Base-by-base conservation (phyloP, 352 stramenopile species). In the Pythium dissimile region DNA sequence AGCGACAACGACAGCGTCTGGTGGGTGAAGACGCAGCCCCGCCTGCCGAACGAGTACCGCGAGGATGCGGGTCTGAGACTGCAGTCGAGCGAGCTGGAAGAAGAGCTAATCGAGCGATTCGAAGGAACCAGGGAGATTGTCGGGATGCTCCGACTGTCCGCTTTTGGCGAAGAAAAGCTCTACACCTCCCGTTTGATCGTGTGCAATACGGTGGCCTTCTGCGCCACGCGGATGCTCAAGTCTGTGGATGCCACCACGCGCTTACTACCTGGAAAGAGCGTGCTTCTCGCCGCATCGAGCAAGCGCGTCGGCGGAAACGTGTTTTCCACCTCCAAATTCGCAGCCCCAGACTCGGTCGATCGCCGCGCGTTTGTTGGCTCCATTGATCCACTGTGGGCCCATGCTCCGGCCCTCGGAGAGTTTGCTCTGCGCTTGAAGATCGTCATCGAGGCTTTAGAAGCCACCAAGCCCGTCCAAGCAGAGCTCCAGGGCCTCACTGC, bases 131-230 rank as follows among this genome's bases (percentile, higher is more conserved):
- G 57, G 5, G 57, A 59, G 16, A 41, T 60, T 8, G 54, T 70
- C 16, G 66, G 61, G 2, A 31, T 92, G 30, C 57, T 92, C 39
- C 73, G 74, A 18, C 59, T 89, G 28, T 84, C 81, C 10, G 60
- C 88, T 12, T 83, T 92, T 54, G 79, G 84, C 13, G 80, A 94
- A 48, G 77, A 88, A 38, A 91, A 92, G 63, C 57, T 92, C 52
- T 88, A 92, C 54, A 77, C 80, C 27, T 86, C 80, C 31, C 75
- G 82, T 27, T 87, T 94, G 80, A 84, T 92, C 10, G 24, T 92
- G 48, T 92, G 80, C 64, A 91, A 92, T 58, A 62, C 80, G 12
- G 72, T 75, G 2, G 80, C 84, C 37, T 90, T 87, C 59, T 94
- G 84, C 51, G 64, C 72, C 11, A 87, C 56, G n/a, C 80, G 80